A percentile compares a stretch with the other conserved stretches of the same genome.
Evolutionary conservation across 305 asterid genomes (phyloP).

Genomic region (Fraxinus latifolia): DNA sequence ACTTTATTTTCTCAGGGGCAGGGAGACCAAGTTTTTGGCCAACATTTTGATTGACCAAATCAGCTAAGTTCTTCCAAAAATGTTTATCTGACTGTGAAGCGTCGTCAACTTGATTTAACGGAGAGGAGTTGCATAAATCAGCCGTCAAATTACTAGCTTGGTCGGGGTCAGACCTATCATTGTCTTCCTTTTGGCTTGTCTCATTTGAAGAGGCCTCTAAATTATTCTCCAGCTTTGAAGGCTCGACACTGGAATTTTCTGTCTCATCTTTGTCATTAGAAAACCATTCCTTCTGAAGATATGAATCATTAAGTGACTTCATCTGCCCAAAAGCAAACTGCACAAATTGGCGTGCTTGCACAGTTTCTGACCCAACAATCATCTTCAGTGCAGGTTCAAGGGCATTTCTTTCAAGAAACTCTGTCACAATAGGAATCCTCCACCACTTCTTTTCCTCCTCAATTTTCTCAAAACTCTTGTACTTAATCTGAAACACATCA

Average conservation of each 20-base stretch:
- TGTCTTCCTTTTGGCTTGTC: slow-evolving; percentile 27
- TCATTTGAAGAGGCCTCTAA: slow-evolving; percentile 28
- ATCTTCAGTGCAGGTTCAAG: slow-evolving; percentile 75
- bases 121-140: slow-evolving; percentile 20
- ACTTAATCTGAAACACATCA: slow-evolving; percentile 59
- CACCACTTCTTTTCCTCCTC: slow-evolving; percentile 93
- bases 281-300: slow-evolving; percentile 53
- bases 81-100: slow-evolving; percentile 56
- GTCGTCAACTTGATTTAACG: slow-evolving; percentile 29
- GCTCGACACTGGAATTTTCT: not conserved
- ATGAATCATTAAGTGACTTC: slow-evolving; percentile 64
- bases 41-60: slow-evolving; percentile 58
- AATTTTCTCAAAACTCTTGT: slow-evolving; percentile 77
- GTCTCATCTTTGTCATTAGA: slow-evolving; percentile 26
- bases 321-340: slow-evolving; percentile 89
- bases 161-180: slow-evolving; percentile 16
- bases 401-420: slow-evolving; percentile 72
- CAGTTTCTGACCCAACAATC: slow-evolving; percentile 81
- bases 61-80: slow-evolving; percentile 75
- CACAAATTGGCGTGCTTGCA: slow-evolving; percentile 88
- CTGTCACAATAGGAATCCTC: slow-evolving; percentile 81
- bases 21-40: slow-evolving; percentile 71
- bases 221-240: slow-evolving; percentile 18
- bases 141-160: slow-evolving; percentile 22
- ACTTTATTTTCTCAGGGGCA: slow-evolving; percentile 63